Evolutionary conservation across 2,329 filamentous ascomycete genomes (phyloP), one percentile per base, ranked within the genome.

Genomic region (Colletotrichum shisoi): DNA sequence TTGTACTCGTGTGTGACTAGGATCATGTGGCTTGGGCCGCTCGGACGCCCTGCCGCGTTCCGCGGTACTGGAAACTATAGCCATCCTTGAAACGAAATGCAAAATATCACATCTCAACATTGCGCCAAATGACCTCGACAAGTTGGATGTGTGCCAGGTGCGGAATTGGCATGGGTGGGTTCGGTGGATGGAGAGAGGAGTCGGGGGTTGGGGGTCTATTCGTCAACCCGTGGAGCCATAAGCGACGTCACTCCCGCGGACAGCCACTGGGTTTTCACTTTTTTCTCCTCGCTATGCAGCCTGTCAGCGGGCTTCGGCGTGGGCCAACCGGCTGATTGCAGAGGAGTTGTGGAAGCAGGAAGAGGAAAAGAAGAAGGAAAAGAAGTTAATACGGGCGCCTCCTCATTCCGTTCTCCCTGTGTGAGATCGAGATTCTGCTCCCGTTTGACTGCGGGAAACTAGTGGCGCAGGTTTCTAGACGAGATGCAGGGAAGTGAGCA

Each of bases 71-170:
- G 54, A 56, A 59, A 64, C 49, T 37, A 49, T 56, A 15, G 15
- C 4, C 24, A 56, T 52, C 37, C 59, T 45, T 53, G 59, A 34
- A 31, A 39, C 15, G 24, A 56, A 42, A 37, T 24, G 37, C 49
- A 45, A 39, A 24, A 37, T 49, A 31, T 68, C 65, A 68, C 37
- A 68, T 68, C 34, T 68, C 65, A 68, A 49, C 63, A 60, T 44
- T 15, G 44, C 58, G 64, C 40, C 54, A 46, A 37, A 45, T 49
- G 62, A 37, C 27, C 21, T 63, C 54, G 60, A 63, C 64, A 64
- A 48, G 37, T 67, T 62, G 46, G 52, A 54, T 39, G 42, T 60
- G 60, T 9, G 51, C 34, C 27, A 19, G 31, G 49, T 6, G 31
- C 11, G 57, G 21, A 44, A 53, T 56, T 56, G 53, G 21, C 39